Conservation (phyloP, 108 stramenopile species). For the Tribonema minus region DNA sequence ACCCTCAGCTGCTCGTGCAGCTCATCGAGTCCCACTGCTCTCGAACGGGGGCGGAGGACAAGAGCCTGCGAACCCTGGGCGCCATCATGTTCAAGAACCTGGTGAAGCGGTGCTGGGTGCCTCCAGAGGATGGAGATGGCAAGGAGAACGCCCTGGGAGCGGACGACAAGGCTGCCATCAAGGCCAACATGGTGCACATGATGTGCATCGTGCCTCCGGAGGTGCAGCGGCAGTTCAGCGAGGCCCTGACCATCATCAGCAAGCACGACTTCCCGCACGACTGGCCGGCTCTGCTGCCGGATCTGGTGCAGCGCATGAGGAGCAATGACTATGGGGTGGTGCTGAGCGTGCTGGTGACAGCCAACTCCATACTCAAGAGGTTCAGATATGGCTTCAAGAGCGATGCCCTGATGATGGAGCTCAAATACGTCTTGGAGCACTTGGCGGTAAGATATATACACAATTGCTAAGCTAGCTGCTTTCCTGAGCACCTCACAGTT, state of each 20-base stretch:
- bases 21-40: constrained; percentile 35
- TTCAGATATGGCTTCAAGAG: constrained; percentile 81
- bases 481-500: too few relatives aligned
- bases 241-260: constrained; percentile 87
- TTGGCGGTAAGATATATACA: constrained; percentile 54
- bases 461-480: not conserved
- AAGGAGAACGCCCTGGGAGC: constrained; percentile 37
- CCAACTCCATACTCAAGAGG: constrained; percentile 86
- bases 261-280: constrained; percentile 80
- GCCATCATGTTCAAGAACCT: constrained; percentile 96
- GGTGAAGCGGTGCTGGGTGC: constrained; percentile 88
- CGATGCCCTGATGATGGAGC: constrained; percentile 58
- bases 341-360: constrained; percentile 85
- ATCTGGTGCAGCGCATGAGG: constrained; percentile 62
- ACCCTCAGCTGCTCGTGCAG: constrained; percentile 13
- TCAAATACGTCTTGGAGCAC: constrained; percentile 72
- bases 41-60: constrained; percentile 14
- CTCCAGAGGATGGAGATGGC: constrained; percentile 47
- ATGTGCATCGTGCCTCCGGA: constrained; percentile 84
- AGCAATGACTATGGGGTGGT: constrained; percentile 67
- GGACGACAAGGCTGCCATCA: constrained; percentile 77
- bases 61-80: constrained; percentile 51
- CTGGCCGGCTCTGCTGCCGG: constrained; percentile 88
- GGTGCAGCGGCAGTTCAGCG: constrained; percentile 85
- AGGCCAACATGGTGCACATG: constrained; percentile 83